Conservation (phyloP, 208 protist species). For the Leptomonas pyrrhocoris region DNA sequence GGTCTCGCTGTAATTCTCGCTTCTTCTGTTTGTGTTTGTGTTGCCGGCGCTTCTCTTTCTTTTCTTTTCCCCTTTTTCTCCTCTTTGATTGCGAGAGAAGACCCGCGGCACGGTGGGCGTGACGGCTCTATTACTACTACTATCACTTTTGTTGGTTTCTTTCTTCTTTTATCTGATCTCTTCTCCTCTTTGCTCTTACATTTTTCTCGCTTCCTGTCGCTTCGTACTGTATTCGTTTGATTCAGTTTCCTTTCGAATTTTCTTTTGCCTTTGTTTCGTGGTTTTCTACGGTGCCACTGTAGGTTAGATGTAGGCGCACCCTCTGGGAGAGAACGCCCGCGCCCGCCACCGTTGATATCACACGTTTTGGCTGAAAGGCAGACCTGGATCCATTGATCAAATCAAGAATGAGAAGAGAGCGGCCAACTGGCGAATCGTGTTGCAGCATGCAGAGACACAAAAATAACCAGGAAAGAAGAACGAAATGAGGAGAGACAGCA, state of each 20-base stretch:
- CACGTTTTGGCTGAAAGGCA: background rate
- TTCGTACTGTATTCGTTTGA: too few relatives aligned
- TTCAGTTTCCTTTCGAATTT: background rate
- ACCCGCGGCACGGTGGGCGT: too few relatives aligned
- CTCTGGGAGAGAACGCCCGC: background rate
- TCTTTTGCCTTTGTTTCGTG: conserved; percentile 3
- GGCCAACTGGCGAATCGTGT: too few relatives aligned
- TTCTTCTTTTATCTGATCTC: background rate
- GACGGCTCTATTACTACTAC: background rate
- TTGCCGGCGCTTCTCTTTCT: background rate
- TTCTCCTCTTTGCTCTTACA: conserved; percentile 5
- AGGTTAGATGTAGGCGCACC: background rate
- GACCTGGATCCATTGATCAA: too few relatives aligned
- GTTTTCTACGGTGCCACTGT: background rate
- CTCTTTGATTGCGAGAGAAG: background rate
- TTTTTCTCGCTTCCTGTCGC: background rate
- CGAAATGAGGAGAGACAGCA: too few relatives aligned
- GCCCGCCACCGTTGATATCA: background rate
- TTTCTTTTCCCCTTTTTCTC: background rate
- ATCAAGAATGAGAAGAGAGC: too few relatives aligned
- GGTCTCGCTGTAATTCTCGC: background rate
- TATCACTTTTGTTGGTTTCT: background rate
- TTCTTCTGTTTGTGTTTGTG: background rate
- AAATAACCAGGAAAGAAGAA: too few relatives aligned
- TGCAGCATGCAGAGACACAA: too few relatives aligned